These are phyloP conservation scores for Lipomyces yamadae DNA, from an alignment of 805 yeast species.

Conservation along the genomic window DNA sequence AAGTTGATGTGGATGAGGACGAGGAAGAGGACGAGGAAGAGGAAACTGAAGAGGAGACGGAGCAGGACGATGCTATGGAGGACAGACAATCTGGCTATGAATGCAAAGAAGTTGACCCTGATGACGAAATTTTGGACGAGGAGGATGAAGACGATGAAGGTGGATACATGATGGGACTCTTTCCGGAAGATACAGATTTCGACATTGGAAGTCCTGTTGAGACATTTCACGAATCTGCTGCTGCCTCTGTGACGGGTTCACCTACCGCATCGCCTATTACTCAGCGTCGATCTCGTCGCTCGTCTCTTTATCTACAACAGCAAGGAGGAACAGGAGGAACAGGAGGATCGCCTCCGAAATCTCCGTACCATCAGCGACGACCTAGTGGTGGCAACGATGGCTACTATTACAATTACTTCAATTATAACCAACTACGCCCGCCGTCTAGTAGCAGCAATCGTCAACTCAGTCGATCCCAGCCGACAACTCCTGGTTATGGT, in stretches of 20 bases:
- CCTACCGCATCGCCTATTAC: conserved; percentile 1
- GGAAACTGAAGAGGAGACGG: not conserved
- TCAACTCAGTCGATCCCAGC: conserved; percentile 26
- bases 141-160: conserved; percentile 22
- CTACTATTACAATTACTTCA: conserved; percentile 29
- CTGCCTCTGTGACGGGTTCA: conserved; percentile 11
- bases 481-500: conserved; percentile 25
- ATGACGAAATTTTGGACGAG: conserved; percentile 9
- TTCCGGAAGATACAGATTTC: conserved; percentile 35
- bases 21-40: conserved; percentile 9
- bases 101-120: conserved; percentile 1
- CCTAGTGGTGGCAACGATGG: conserved; percentile 28
- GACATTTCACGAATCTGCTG: not conserved
- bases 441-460: conserved; percentile 4
- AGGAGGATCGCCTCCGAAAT: conserved; percentile 11
- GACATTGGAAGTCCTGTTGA: conserved; percentile 30
- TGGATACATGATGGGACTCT: conserved; percentile 28
- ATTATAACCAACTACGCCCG: conserved; percentile 18
- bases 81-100: not conserved
- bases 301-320: not conserved
- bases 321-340: not conserved
- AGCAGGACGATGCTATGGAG: not conserved
- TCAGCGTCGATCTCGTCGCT: conserved; percentile 6
- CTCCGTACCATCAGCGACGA: conserved; percentile 24
- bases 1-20: conserved; percentile 8